Evolutionary conservation across 371 early-diverging fungal genomes (phyloP), one percentile per base, ranked within the genome.

Genomic region (Entomophthora muscae): DNA sequence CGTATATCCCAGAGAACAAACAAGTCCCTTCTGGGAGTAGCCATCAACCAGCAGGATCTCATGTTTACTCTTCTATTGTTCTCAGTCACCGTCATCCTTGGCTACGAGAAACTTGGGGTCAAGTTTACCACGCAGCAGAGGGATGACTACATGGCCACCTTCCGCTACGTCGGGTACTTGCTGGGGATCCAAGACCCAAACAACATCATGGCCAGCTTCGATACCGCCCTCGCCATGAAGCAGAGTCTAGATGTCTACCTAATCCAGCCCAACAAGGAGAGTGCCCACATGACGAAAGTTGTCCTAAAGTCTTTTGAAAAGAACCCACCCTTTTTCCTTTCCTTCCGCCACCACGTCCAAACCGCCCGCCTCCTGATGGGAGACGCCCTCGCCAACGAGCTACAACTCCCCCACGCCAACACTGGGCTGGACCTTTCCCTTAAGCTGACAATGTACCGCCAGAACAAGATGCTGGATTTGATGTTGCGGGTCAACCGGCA

Each of bases 41-140:
- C 59, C 30, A 30, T 30, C 21, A 58, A 58, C 30, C 59, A 58
- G 22, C 28, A 58, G 31, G 59, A 58, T 58, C 30, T 58, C 24
- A 21, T 27, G 26, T 23, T 30, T 7, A 58, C 59, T 10, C 21
- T 31, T 21, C 28, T 58, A 22, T 24, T 58, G 28, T 58, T 58
- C 30, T 28, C 28, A 28, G 21, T 27, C 21, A n/a, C 21, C 5
- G 32, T 58, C 5, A 28, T 58, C 10, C 21, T 28, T 22, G 31
- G 31, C 17, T 58, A 28, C 21, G 59, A 58, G n/a, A 23, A 30
- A 27, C 21, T 58, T 7, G 59, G 59, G 5, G 31, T 58, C 30
- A 0, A 58, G 26, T 31, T 30, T 27, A 27, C 59, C 3, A 7
- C 3, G 5, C 24, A 58, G 31, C 28, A 58, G 21, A 58, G 31